Evolutionary conservation across 1,284 basidiomycete species (phyloP).

Genomic region (Takashimella koratensis): DNA sequence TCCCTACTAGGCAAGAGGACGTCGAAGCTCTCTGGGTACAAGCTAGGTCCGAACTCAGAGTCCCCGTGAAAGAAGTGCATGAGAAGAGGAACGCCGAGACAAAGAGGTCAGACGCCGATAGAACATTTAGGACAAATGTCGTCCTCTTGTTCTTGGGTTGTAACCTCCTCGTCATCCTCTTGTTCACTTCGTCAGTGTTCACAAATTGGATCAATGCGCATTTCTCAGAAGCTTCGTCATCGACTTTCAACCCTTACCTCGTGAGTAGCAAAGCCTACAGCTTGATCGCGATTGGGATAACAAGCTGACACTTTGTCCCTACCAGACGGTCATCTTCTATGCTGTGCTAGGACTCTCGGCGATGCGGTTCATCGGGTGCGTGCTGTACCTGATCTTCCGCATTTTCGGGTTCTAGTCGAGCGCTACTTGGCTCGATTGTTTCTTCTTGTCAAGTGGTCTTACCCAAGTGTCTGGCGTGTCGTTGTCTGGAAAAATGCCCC

Average conservation of each 20-base stretch:
- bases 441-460: too few species aligned
- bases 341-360: conserved; percentile 74
- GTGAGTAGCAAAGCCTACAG: conserved; percentile 18
- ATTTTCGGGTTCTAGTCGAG: background rate
- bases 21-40: conserved; percentile 80
- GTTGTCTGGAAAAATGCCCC: too few species aligned
- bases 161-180: conserved; percentile 77
- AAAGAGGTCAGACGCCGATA: conserved; percentile 73
- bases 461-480: too few species aligned
- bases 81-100: conserved; percentile 81
- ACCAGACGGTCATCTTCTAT: conserved; percentile 66
- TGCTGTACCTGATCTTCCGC: conserved; percentile 71
- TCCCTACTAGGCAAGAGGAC: conserved; percentile 75
- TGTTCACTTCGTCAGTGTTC: conserved; percentile 76
- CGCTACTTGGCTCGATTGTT: too few species aligned
- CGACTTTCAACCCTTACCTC: conserved; percentile 75
- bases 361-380: conserved; percentile 71
- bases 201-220: conserved; percentile 47
- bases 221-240: conserved; percentile 53
- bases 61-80: conserved; percentile 57
- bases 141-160: conserved; percentile 79
- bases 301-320: background rate
- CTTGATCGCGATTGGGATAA: background rate
- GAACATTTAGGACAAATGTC: conserved; percentile 60
- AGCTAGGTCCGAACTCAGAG: conserved; percentile 62